Evolutionary conservation across 148 eudicot species (phyloP).

Genomic region (Pouteria glomerata): DNA sequence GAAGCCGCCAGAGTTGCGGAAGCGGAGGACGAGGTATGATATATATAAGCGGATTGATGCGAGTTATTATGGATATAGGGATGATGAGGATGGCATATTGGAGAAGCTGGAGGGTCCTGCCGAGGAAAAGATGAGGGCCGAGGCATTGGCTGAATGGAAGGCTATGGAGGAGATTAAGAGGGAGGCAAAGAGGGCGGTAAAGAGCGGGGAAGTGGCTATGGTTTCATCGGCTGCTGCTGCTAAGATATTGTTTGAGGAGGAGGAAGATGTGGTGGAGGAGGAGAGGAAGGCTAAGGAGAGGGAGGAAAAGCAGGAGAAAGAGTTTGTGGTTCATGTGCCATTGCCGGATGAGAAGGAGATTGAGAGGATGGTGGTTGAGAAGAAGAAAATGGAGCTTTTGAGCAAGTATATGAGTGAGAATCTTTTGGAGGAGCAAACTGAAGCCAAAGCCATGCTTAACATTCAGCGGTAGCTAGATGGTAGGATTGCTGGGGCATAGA

Average conservation of each 20-base stretch:
- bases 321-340: slow-evolving; percentile 89
- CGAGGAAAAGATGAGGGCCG: slow-evolving; percentile 68
- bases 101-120: slow-evolving; percentile 69
- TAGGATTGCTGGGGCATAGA: background rate
- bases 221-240: slow-evolving; percentile 26
- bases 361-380: slow-evolving; percentile 83
- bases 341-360: slow-evolving; percentile 93
- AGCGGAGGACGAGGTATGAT: slow-evolving; percentile 84
- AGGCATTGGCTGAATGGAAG: slow-evolving; percentile 64
- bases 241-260: slow-evolving; percentile 63
- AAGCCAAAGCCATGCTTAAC: slow-evolving; percentile 87
- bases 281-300: slow-evolving; percentile 36
- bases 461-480: slow-evolving; percentile 56
- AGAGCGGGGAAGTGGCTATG: slow-evolving; percentile 74
- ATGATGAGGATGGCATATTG: slow-evolving; percentile 87
- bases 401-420: slow-evolving; percentile 72
- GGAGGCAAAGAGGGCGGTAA: slow-evolving; percentile 77
- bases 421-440: slow-evolving; percentile 71
- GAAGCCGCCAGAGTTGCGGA: slow-evolving; percentile 87
- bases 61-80: slow-evolving; percentile 85
- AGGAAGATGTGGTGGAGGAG: slow-evolving; percentile 85
- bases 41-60: slow-evolving; percentile 86
- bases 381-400: slow-evolving; percentile 91
- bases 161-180: slow-evolving; percentile 80
- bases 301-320: slow-evolving; percentile 51